phyloP scores from a whole-genome alignment of 2,329 filamentous ascomycete genomes.

The Pestalotiopsis sp. region DNA sequence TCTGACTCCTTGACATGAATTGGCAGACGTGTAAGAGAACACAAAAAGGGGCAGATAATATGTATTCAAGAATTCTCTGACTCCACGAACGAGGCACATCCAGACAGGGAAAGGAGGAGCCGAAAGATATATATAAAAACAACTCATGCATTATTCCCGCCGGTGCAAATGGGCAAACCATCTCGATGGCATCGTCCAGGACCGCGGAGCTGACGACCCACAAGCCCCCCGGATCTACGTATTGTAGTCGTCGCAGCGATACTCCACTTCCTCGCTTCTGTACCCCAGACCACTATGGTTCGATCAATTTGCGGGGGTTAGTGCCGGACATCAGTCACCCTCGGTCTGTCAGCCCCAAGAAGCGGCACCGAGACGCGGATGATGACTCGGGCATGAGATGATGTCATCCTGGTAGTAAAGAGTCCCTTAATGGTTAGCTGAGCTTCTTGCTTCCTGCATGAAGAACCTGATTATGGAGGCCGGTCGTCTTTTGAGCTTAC shows the following conservation, averaged over 20 bases:
- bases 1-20: background rate
- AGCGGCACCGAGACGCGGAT: background rate
- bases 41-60: too few species aligned
- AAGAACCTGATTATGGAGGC: too few species aligned
- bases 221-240: background rate
- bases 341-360: background rate
- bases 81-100: background rate
- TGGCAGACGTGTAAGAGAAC: too few species aligned
- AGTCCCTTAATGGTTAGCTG: background rate
- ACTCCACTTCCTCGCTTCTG: too few species aligned
- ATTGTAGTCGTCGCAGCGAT: background rate
- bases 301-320: background rate
- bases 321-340: conserved; percentile 4
- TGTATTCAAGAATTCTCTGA: too few species aligned
- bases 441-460: background rate
- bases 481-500: too few species aligned
- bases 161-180: background rate
- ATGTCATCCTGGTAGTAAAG: background rate
- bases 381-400: background rate
- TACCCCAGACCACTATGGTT: background rate
- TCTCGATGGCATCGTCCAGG: background rate
- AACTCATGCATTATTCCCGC: background rate
- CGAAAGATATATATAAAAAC: background rate
- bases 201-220: background rate
- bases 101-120: background rate